phyloP scores from a whole-genome alignment of 2,329 filamentous ascomycete genomes.

The Sarocladium oryzae region DNA sequence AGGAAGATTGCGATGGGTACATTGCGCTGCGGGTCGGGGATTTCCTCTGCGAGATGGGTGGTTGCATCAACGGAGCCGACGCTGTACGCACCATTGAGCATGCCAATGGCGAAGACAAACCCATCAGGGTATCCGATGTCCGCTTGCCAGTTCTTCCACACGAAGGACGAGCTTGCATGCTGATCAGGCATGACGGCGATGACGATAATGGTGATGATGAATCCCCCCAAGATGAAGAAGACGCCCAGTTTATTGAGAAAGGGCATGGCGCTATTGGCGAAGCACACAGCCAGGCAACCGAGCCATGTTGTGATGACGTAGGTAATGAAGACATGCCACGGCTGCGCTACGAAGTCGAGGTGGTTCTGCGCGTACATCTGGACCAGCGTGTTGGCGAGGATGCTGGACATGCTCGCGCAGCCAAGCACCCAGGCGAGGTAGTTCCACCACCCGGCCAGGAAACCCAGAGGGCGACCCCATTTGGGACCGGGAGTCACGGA shows the following conservation, averaged over 20 bases:
- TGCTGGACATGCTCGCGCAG: constrained; percentile 32
- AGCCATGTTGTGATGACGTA: constrained; percentile 35
- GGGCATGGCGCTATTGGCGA: constrained; percentile 48
- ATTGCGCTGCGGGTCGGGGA: constrained; percentile 43
- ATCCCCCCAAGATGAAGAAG: constrained; percentile 41
- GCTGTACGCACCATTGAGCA: constrained; percentile 61
- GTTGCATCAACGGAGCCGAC: constrained; percentile 61
- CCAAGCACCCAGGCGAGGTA: constrained; percentile 35
- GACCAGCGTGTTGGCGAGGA: constrained; percentile 34
- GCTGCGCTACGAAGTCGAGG: constrained; percentile 25
- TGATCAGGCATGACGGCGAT: constrained; percentile 43
- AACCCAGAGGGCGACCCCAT: constrained; percentile 44
- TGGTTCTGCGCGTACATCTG: constrained; percentile 39
- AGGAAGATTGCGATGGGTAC: constrained; percentile 47
- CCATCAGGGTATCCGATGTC: constrained; percentile 33
- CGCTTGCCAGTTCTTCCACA: constrained; percentile 34
- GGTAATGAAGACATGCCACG: constrained; percentile 38
- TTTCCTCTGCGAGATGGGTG: constrained; percentile 60
- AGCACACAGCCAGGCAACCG: constrained; percentile 36
- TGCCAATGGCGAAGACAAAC: constrained; percentile 34
- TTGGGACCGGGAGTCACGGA: constrained; percentile 45
- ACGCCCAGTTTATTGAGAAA: constrained; percentile 47
- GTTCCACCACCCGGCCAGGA: constrained; percentile 41
- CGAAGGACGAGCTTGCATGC: constrained; percentile 28
- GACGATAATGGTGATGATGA: constrained; percentile 48